phyloP scores from a whole-genome alignment of 225 moss, liverwort and hornwort genomes.

The Marchantia paleacea region DNA sequence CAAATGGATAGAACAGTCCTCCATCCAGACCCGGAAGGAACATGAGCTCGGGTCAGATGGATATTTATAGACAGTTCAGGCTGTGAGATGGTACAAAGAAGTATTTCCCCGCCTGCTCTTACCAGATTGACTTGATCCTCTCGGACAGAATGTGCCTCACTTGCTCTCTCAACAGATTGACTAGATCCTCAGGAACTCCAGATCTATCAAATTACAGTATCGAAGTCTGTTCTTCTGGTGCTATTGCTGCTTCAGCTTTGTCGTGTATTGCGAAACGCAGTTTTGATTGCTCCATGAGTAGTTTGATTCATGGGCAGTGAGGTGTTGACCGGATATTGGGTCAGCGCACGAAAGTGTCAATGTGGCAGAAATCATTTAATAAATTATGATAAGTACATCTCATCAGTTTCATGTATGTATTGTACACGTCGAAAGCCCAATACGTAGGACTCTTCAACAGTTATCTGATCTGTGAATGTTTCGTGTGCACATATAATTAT shows the following conservation, averaged over 20 bases:
- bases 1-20: background rate
- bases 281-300: background rate
- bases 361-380: background rate
- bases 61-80: background rate
- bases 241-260: background rate
- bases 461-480: too few relatives aligned
- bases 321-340: background rate
- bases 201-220: background rate
- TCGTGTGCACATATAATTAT: too few relatives aligned
- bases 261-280: background rate
- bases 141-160: background rate
- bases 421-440: too few relatives aligned
- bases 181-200: background rate
- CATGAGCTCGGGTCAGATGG: background rate
- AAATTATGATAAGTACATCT: background rate
- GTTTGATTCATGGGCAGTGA: background rate
- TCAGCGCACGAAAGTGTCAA: constrained; percentile 1
- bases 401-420: background rate
- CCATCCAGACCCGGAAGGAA: background rate
- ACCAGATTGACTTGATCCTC: too few relatives aligned
- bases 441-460: too few relatives aligned
- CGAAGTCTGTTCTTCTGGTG: background rate
- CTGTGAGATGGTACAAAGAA: background rate
- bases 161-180: background rate
- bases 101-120: background rate